phyloP scores from a whole-genome alignment of 2,329 filamentous ascomycete species.

The Exophiala xenobiotica region DNA sequence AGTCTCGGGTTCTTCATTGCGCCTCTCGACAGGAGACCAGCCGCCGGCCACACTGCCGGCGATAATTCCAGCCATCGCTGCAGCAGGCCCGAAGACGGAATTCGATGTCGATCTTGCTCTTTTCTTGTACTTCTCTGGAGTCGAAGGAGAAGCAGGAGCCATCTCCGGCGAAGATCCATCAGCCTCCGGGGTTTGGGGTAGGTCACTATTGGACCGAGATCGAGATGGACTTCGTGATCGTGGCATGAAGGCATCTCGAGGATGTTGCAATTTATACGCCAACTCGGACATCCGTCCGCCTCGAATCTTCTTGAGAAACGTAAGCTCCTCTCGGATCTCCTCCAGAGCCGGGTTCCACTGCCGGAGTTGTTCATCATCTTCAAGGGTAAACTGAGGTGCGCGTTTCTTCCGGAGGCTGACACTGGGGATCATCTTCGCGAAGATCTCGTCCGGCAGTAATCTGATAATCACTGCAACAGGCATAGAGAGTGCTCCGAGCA shows the following conservation, averaged over 20 bases:
- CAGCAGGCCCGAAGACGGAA: conserved; percentile 57
- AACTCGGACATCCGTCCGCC: conserved; percentile 61
- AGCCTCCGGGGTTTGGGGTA: conserved; percentile 45
- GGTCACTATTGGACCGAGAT: conserved; percentile 42
- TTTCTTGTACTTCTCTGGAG: conserved; percentile 53
- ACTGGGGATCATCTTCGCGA: conserved; percentile 44
- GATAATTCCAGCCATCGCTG: conserved; percentile 65
- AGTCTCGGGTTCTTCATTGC: conserved; percentile 34
- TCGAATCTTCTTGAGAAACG: conserved; percentile 63
- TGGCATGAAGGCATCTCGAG: conserved; percentile 49
- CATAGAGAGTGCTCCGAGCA: conserved; percentile 50
- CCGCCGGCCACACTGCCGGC: conserved; percentile 62
- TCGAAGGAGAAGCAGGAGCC: conserved; percentile 44
- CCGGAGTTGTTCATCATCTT: conserved; percentile 44
- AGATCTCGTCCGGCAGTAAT: conserved; percentile 52
- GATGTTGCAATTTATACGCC: conserved; percentile 62
- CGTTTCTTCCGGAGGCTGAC: conserved; percentile 24
- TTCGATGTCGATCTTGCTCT: conserved; percentile 60
- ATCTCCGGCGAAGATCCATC: conserved; percentile 40
- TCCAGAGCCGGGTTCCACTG: conserved; percentile 62
- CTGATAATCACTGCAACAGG: conserved; percentile 53
- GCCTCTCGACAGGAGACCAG: conserved; percentile 61
- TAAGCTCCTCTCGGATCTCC: conserved; percentile 63
- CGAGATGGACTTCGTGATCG: conserved; percentile 34
- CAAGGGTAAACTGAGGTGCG: conserved; percentile 34